Evolutionary conservation across 106 monocot species (phyloP).

Genomic region (Phalaenopsis aphrodite): DNA sequence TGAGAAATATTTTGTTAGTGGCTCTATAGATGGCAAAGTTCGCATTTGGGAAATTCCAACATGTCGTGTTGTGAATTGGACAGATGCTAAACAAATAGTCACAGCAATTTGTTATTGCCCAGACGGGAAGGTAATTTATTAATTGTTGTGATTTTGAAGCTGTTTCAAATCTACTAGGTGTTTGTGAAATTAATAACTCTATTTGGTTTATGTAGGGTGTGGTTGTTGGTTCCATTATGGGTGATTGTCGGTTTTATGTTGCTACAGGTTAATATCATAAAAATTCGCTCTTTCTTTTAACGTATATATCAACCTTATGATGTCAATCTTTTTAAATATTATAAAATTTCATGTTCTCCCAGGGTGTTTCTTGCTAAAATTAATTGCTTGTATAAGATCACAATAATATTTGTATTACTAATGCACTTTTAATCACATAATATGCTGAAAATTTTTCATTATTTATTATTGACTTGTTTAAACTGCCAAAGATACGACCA

Average conservation of each 20-base stretch:
- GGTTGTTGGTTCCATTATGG: conserved; percentile 59
- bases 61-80: conserved; percentile 62
- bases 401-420: not conserved
- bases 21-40: conserved; percentile 80
- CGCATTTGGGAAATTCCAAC: conserved; percentile 57
- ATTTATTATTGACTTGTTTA: not conserved
- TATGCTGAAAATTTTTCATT: not conserved
- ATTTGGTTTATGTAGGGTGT: conserved; percentile 33
- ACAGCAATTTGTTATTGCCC: conserved; percentile 54
- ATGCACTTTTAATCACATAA: not conserved
- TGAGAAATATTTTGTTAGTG: conserved; percentile 65
- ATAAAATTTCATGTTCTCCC: not conserved
- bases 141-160: not conserved
- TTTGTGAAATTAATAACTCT: not conserved
- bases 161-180: not conserved
- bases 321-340: not conserved
- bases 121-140: conserved; percentile 53
- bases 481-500: not conserved
- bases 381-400: not conserved
- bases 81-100: conserved; percentile 51
- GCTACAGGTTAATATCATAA: conserved; percentile 42
- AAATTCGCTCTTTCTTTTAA: not conserved
- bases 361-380: not conserved
- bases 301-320: too few species aligned
- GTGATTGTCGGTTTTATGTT: conserved; percentile 64